phyloP scores from a whole-genome alignment of 2,329 filamentous ascomycete species.

The Aspergillus felis region DNA sequence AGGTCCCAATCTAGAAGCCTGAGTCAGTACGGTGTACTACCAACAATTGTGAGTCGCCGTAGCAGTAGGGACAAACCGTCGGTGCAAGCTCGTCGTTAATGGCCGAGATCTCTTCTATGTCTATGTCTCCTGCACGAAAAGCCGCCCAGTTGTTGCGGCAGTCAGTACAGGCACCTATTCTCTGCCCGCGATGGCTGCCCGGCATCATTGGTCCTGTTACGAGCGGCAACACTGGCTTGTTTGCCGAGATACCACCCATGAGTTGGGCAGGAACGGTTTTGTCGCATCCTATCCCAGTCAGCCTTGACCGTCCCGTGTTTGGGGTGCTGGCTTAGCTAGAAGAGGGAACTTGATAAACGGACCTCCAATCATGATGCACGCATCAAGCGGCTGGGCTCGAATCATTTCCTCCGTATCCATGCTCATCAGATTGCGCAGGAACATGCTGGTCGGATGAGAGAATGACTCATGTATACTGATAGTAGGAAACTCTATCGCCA shows the following conservation, averaged over 20 bases:
- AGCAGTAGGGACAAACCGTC: conserved; percentile 47
- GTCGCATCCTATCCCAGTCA: conserved; percentile 57
- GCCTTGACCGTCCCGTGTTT: neutral
- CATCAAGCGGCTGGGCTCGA: conserved; percentile 65
- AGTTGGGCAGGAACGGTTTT: conserved; percentile 71
- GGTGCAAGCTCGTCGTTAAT: conserved; percentile 72
- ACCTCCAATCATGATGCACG: conserved; percentile 65
- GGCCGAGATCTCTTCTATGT: conserved; percentile 66
- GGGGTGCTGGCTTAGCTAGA: neutral
- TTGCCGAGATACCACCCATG: conserved; percentile 72
- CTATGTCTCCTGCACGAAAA: conserved; percentile 61
- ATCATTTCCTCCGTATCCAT: conserved; percentile 82
- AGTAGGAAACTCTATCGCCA: conserved; percentile 70
- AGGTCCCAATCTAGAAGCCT: conserved; percentile 43
- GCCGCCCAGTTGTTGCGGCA: conserved; percentile 71
- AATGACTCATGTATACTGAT: conserved; percentile 70
- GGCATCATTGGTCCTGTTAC: conserved; percentile 75
- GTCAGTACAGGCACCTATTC: conserved; percentile 71
- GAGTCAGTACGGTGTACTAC: neutral
- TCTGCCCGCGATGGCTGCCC: conserved; percentile 59
- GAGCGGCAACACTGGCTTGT: conserved; percentile 66
- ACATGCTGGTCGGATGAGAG: conserved; percentile 70
- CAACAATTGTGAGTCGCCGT: neutral
- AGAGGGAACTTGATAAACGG: conserved; percentile 12
- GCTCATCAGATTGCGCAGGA: conserved; percentile 68